These are phyloP conservation scores for Ophiocordyceps camponoti-saundersi DNA, from an alignment of 2,329 filamentous ascomycete species.

Conservation along the genomic window DNA sequence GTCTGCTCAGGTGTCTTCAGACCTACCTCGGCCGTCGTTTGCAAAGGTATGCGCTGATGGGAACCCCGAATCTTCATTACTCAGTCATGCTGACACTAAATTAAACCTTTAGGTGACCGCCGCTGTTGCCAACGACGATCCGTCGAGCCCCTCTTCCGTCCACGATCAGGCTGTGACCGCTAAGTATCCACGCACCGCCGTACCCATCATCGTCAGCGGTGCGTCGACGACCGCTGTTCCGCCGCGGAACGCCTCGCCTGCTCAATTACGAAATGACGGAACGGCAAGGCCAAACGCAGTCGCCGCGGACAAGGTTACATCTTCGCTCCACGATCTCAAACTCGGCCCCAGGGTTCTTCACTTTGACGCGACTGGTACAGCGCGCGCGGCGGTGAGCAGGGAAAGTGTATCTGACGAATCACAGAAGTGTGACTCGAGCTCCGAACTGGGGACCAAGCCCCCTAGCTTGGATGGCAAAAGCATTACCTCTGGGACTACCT, in stretches of 20 bases:
- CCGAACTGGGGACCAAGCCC: constrained; percentile 58
- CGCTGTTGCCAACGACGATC: constrained; percentile 16
- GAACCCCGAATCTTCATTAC: neutral
- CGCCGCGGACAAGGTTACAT: constrained; percentile 10
- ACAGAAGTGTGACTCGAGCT: constrained; percentile 43
- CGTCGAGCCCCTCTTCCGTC: constrained; percentile 1
- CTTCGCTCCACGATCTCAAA: constrained; percentile 13
- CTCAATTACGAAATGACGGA: constrained; percentile 5
- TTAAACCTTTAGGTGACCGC: constrained; percentile 26
- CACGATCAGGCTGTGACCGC: constrained; percentile 8
- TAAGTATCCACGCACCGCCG: neutral
- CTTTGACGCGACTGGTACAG: constrained; percentile 29
- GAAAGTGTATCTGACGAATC: constrained; percentile 38
- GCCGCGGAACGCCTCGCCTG: constrained; percentile 5
- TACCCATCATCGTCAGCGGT: constrained; percentile 2
- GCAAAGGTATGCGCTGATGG: constrained; percentile 46
- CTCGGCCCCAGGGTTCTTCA: constrained; percentile 16
- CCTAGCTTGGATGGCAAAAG: constrained; percentile 88
- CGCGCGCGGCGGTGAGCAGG: constrained; percentile 15
- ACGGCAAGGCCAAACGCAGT: constrained; percentile 5
- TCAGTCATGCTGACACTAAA: neutral
- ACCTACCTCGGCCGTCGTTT: constrained; percentile 48
- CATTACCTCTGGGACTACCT: constrained; percentile 83
- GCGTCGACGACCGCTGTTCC: neutral
- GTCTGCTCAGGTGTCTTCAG: constrained; percentile 26